Base-by-base conservation (phyloP, 1,139 yeast genomes). In the Blastobotrys petasosporus region DNA sequence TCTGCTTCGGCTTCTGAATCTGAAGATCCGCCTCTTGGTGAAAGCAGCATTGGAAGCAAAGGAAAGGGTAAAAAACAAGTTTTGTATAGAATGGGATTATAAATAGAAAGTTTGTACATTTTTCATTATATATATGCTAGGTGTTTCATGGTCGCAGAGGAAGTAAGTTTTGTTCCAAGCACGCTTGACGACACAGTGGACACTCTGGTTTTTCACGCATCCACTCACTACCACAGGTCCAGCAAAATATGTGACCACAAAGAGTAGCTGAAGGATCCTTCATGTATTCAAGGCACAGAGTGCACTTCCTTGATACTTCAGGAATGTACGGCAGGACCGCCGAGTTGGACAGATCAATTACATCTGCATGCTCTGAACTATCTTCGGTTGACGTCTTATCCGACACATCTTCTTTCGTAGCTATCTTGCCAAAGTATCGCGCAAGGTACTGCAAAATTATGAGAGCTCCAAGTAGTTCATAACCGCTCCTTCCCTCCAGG, bases 211-310 rank as follows among this genome's bases (percentile, higher is more conserved):
- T 66, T 51, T 88, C 95, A 52, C 87, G 71, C 46, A 88, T 78
- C 97, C 97, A 92, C 56, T 85, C 95, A 5, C 80, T 75, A 6
- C 87, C 80, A 62, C 98, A 92, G 5, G 73, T 74, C 97, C 97
- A 92, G 65, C 98, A 92, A 63, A 85, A 90, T 13, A 86, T 52
- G 63, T 92, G 98, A 0, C 98, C 98, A 66, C 98, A 92, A 8
- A 82, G 77, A 0, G 95, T 88, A 48, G 88, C 79, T 1, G 95
- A 73, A 1, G 98, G 97, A 52, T 85, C 78, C 2, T 70, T 72
- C 94, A 92, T 85, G 13, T 76, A 71, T 5, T 85, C 81, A 32
- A 90, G 71, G 61, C 98, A 92, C 33, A 92, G 70, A 72, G 88
- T 83, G 61, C 98, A 92, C 41, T 75, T 72, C 43, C 97, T 71